A percentile compares a stretch with the other conserved stretches of the same genome.
Evolutionary conservation across 2,329 filamentous ascomycete genomes (phyloP).

Genomic region (Pestalotiopsis sp.): DNA sequence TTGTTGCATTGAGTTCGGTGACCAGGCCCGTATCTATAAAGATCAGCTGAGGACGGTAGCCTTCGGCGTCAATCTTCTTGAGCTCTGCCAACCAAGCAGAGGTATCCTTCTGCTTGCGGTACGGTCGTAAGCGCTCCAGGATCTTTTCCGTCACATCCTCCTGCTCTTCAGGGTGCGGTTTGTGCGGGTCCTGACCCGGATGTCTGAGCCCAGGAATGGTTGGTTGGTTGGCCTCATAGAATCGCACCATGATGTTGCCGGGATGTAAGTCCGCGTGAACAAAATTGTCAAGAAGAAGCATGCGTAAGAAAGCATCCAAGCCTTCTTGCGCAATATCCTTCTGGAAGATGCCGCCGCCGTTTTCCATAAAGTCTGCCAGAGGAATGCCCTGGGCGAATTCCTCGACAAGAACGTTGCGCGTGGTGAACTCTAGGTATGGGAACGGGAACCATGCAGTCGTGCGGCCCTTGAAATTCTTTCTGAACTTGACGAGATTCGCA

Average conservation of each 20-base stretch:
- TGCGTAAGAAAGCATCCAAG: conserved; percentile 91
- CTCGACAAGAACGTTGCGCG: conserved; percentile 87
- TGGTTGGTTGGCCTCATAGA: conserved; percentile 80
- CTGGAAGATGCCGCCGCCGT: conserved; percentile 89
- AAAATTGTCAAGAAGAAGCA: conserved; percentile 97
- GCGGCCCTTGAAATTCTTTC: conserved; percentile 84
- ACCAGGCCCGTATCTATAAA: conserved; percentile 98
- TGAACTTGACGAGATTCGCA: conserved; percentile 84
- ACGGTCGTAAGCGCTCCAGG: conserved; percentile 74
- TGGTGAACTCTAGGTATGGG: conserved; percentile 89
- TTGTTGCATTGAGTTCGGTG: conserved; percentile 84
- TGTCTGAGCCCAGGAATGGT: conserved; percentile 54
- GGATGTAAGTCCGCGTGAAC: conserved; percentile 95
- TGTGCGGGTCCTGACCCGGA: conserved; percentile 27
- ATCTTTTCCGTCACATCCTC: conserved; percentile 86
- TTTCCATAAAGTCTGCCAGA: conserved; percentile 83
- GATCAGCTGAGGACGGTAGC: conserved; percentile 89
- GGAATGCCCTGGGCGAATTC: conserved; percentile 96
- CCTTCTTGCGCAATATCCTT: conserved; percentile 94
- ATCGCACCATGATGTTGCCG: conserved; percentile 99
- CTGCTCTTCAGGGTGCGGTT: conserved; percentile 25
- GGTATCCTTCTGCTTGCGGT: conserved; percentile 60
- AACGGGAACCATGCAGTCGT: conserved; percentile 97
- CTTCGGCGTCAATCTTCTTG: conserved; percentile 76
- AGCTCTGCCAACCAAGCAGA: conserved; percentile 75